Conservation (phyloP, 2,329 filamentous ascomycete species). For the Emydomyces testavorans region DNA sequence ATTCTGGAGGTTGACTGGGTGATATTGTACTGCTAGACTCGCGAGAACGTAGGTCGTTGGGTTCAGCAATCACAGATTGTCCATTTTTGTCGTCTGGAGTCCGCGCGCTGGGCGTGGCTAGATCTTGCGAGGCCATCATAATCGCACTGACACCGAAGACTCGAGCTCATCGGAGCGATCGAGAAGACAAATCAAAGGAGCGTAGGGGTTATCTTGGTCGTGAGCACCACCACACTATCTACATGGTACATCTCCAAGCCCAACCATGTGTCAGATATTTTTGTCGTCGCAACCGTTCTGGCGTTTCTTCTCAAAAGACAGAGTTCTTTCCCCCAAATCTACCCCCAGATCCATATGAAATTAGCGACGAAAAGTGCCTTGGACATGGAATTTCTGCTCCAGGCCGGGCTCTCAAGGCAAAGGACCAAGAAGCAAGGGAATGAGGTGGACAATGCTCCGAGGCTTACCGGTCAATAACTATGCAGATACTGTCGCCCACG, state of each 20-base stretch:
- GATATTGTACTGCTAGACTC: background rate
- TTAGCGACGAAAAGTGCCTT: conserved; percentile 6
- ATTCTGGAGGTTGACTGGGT: background rate
- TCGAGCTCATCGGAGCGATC: conserved; percentile 14
- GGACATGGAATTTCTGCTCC: conserved; percentile 4
- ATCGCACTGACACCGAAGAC: background rate
- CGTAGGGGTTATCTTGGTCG: conserved; percentile 14
- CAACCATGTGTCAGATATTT: background rate
- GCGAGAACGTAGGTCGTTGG: background rate
- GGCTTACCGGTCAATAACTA: conserved; percentile 8
- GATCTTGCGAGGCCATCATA: conserved; percentile 14
- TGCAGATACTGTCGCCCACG: background rate
- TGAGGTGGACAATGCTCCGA: conserved; percentile 2
- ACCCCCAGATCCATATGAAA: background rate
- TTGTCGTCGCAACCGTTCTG: background rate
- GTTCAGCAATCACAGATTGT: background rate
- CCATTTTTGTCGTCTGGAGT: background rate
- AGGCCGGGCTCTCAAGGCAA: conserved; percentile 8
- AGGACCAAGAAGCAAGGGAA: conserved; percentile 3
- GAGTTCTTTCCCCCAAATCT: no score
- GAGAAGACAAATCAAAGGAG: background rate
- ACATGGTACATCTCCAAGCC: conserved; percentile 16
- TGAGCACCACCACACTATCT: conserved; percentile 12
- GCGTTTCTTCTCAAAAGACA: background rate
- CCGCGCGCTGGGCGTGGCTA: background rate